These are phyloP conservation scores for Termitomyces sp. DNA, from an alignment of 1,284 basidiomycete genomes.

Conservation along the genomic window DNA sequence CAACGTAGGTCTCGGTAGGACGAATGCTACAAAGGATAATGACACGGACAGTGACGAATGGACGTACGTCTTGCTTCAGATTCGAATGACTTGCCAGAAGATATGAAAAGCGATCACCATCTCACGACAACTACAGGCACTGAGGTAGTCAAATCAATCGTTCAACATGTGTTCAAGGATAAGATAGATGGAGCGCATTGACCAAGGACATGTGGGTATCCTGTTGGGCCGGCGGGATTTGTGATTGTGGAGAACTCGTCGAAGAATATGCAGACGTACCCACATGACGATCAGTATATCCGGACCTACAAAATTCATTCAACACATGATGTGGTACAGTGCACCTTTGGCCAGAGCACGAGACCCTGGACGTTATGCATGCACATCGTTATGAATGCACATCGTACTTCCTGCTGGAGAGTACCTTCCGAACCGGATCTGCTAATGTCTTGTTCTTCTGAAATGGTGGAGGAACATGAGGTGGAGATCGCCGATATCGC, in stretches of 20 bases:
- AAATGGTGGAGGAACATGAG: neutral
- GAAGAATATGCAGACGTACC: neutral
- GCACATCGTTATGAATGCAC: too few species aligned
- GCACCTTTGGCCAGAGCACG: neutral
- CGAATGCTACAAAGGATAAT: neutral
- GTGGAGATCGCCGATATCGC: neutral
- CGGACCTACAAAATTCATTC: neutral
- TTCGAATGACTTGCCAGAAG: neutral
- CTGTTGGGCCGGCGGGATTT: neutral
- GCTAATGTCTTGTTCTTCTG: neutral
- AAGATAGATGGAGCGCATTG: neutral
- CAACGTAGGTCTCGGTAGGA: neutral
- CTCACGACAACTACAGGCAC: neutral
- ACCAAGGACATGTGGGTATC: neutral
- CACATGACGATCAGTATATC: neutral
- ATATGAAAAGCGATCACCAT: neutral
- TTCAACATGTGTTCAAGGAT: neutral
- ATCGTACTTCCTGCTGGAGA: neutral
- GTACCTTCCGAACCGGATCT: neutral
- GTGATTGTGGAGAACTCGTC: too few species aligned
- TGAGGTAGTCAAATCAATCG: too few species aligned
- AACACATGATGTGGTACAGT: neutral
- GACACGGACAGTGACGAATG: neutral
- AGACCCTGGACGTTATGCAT: neutral
- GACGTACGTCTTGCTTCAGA: neutral